Evolutionary conservation across 768 basidiomycete genomes (phyloP).

Genomic region (Lentinula boryana): DNA sequence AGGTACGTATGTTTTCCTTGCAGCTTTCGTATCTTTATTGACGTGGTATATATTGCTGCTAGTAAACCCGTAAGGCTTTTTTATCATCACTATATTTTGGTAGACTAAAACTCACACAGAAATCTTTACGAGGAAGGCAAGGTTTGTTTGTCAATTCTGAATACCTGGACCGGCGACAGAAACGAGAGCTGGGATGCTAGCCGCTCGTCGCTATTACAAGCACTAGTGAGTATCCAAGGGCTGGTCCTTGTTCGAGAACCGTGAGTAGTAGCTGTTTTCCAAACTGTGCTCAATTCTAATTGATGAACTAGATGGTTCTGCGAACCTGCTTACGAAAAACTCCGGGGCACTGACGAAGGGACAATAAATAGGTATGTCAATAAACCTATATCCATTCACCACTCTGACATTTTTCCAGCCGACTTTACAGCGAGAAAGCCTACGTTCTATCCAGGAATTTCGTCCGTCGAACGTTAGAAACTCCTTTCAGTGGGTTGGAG

Average conservation of each 20-base stretch:
- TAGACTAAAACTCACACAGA: conserved; percentile 27
- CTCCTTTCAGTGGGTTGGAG: conserved; percentile 67
- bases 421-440: conserved; percentile 89
- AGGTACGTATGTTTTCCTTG: conserved; percentile 33
- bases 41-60: not conserved
- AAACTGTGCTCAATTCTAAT: not conserved
- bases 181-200: conserved; percentile 84
- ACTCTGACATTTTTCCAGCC: conserved; percentile 36
- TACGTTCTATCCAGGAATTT: conserved; percentile 88
- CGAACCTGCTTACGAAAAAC: conserved; percentile 90
- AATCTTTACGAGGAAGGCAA: conserved; percentile 96
- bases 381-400: not conserved
- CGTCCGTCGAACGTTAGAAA: conserved; percentile 81
- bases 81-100: not conserved
- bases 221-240: conserved; percentile 91
- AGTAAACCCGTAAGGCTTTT: conserved; percentile 73
- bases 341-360: conserved; percentile 87
- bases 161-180: conserved; percentile 88
- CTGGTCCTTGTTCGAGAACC: conserved; percentile 90
- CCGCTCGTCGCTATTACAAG: conserved; percentile 84
- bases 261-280: conserved; percentile 36
- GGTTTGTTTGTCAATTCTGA: conserved; percentile 86
- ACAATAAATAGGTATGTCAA: conserved; percentile 64
- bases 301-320: conserved; percentile 67
- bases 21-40: not conserved